These are phyloP conservation scores for Pestalotiopsis fici DNA, from an alignment of 2,329 filamentous ascomycete genomes.

Conservation along the genomic window DNA sequence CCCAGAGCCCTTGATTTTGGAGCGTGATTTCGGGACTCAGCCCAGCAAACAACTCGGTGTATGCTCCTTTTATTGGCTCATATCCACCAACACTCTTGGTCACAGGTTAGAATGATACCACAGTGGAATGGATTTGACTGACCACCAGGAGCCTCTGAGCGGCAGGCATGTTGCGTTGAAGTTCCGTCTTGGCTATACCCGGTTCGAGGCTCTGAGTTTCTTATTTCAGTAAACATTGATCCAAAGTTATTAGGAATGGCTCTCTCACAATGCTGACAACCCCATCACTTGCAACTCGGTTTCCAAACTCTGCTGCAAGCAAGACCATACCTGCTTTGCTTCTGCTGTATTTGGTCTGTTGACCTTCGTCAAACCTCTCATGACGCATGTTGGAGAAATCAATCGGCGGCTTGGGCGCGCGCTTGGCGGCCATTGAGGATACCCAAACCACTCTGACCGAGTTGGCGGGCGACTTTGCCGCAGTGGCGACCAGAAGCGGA, in stretches of 20 bases:
- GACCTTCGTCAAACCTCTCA: background rate
- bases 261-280: background rate
- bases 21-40: background rate
- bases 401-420: background rate
- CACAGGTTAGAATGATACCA: background rate
- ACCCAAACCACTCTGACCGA: background rate
- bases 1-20: background rate
- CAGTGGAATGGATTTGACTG: no score
- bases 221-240: background rate
- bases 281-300: background rate
- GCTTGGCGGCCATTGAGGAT: background rate
- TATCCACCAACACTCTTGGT: background rate
- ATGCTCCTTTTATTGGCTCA: background rate
- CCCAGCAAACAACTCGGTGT: background rate
- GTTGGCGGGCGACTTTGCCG: background rate
- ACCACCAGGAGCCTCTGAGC: background rate
- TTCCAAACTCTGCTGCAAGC: background rate
- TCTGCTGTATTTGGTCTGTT: background rate
- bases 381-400: background rate
- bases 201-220: background rate
- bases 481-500: constrained; percentile 13
- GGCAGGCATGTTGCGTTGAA: background rate
- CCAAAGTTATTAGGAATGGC: background rate
- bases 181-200: background rate
- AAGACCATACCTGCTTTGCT: background rate